Base-by-base conservation (phyloP, 305 asterid species). In the Rubia peregrina region DNA sequence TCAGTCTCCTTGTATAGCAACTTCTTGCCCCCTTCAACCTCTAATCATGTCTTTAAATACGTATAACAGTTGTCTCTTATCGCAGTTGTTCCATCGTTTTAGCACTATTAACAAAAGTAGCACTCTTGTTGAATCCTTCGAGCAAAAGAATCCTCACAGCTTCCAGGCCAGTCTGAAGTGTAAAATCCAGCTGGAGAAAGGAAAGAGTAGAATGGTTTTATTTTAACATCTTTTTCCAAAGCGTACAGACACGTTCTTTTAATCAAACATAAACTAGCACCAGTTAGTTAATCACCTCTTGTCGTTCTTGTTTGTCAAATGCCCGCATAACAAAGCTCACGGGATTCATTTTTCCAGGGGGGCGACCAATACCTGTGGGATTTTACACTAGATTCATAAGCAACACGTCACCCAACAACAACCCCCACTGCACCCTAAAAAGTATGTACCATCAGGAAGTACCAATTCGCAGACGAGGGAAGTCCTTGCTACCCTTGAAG, bases 391-490 rank as follows among this genome's bases (percentile, higher is more conserved):
- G 57, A 68, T 33, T 61, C 61, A 57, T 73, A 59, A 68, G 48
- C 66, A 24, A 19, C 41, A 9, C 26, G 30, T 1, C 55, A 12
- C 9, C 16, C 38, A 16, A 19, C 38, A 16, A 19, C 48, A 62
- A 63, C 9, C 42, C 24, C 51, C 22, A 41, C 1, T 0, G 9
- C 17, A 43, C 22, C 57, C 70, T 61, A 9, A 21, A 19, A 64
- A 30, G 12, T 48, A 41, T 24, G 42, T 16, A 51, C 0, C 30
- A 26, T 51, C 44, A 61, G 67, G 70, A 55, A 69, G 46, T 84
- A 90, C 98, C 99, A 82, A 94, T 90, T 61, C 95, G 75, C 61
- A 91, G 71, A 64, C 97, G 98, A 75, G 98, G 97, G 69, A 94
- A 94, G 76, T 94, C 96, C 64, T 75, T 80, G 80, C 83, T 88